Conservation (phyloP, 139 green algal species). For the Tetraselmis striata region DNA sequence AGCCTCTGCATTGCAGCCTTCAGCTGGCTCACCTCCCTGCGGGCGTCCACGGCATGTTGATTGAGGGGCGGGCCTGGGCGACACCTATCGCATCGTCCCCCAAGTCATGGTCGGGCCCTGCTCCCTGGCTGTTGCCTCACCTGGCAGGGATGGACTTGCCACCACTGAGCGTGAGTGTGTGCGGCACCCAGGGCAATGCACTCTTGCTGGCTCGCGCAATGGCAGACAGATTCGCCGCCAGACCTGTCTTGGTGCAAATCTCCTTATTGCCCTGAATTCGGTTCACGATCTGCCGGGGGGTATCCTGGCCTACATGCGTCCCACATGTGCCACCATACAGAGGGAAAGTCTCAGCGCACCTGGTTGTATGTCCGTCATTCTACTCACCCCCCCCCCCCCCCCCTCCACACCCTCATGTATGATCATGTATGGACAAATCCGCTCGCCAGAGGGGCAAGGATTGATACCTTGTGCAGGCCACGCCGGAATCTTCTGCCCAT, state of each 20-base stretch:
- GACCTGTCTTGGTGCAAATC: constrained; percentile 39
- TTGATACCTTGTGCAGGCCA: background rate
- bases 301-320: no score
- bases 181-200: constrained; percentile 27
- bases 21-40: no score
- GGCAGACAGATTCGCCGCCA: constrained; percentile 23
- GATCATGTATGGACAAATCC: background rate
- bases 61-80: no score
- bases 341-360: no score
- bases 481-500: constrained; percentile 30
- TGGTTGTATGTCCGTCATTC: no score
- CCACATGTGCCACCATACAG: no score
- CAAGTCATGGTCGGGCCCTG: no score
- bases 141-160: no score
- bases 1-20: no score
- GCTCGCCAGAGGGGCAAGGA: background rate
- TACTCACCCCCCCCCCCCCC: background rate
- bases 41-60: no score
- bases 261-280: constrained; percentile 29
- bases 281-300: constrained; percentile 29
- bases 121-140: no score
- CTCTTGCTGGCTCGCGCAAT: constrained; percentile 7
- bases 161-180: constrained; percentile 42
- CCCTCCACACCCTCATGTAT: constrained; percentile 2
- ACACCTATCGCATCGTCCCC: no score